Evolutionary conservation across 2,329 filamentous ascomycete species (phyloP).

Genomic region (Apiospora saccharicola): DNA sequence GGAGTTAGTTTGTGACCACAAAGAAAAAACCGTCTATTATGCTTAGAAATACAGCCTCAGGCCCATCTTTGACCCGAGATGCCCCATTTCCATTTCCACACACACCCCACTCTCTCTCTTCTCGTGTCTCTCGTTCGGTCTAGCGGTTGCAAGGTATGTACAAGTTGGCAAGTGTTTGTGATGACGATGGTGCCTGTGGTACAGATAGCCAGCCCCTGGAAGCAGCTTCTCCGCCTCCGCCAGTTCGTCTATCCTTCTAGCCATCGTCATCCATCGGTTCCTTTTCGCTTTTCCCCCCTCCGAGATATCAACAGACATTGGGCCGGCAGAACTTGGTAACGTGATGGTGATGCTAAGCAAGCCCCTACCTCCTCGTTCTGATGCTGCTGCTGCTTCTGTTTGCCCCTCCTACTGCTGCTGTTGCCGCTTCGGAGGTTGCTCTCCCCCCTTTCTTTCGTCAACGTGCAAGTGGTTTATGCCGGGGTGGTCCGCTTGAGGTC

Average conservation of each 20-base stretch:
- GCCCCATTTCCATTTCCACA: constrained; percentile 3
- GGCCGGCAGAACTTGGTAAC: neutral
- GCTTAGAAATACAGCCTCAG: constrained; percentile 22
- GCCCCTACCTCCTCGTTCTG: neutral
- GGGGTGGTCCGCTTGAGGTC: constrained; percentile 63
- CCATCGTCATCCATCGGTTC: neutral
- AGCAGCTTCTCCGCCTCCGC: neutral
- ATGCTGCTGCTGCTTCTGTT: neutral
- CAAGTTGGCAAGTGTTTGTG: neutral
- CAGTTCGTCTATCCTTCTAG: neutral
- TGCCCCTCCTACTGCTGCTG: neutral
- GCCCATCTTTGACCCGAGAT: constrained; percentile 11
- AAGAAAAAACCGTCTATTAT: constrained; percentile 25
- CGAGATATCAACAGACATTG: neutral
- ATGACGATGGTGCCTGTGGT: constrained; percentile 2
- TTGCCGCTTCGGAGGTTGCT: neutral
- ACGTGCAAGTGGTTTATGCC: constrained; percentile 33
- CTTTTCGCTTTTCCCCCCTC: neutral
- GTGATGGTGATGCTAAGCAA: neutral
- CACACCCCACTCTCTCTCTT: neutral
- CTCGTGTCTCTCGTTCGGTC: neutral
- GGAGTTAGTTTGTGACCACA: neutral
- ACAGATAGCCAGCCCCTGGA: neutral
- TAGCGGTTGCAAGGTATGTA: constrained; percentile 18
- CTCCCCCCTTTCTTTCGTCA: neutral